Evolutionary conservation across 768 basidiomycete species (phyloP).

Genomic region (Boletus subcaerulescens): DNA sequence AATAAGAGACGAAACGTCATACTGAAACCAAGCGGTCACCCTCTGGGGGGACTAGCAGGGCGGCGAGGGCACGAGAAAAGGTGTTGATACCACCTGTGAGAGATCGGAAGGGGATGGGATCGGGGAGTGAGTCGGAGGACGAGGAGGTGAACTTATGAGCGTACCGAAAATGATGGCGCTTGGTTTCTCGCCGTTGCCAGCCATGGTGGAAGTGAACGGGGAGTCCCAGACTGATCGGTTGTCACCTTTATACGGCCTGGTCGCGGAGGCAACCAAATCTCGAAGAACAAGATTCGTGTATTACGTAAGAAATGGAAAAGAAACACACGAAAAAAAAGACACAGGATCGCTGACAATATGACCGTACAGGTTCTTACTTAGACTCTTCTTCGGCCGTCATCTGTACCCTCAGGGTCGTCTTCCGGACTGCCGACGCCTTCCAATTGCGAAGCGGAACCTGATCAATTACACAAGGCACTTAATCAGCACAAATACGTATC

Average conservation of each 20-base stretch:
- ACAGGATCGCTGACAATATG: neutral
- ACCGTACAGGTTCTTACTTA: neutral
- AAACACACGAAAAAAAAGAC: neutral
- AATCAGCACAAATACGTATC: constrained; percentile 12
- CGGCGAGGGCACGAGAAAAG: constrained; percentile 68
- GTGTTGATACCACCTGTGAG: constrained; percentile 75
- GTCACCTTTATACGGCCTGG: constrained; percentile 26
- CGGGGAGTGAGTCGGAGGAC: neutral
- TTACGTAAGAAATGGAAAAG: constrained; percentile 18
- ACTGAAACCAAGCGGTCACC: constrained; percentile 74
- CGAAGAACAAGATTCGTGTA: neutral
- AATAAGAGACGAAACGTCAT: constrained; percentile 28
- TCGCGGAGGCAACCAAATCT: constrained; percentile 26
- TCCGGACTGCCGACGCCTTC: neutral
- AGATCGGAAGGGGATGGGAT: constrained; percentile 3
- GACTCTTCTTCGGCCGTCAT: neutral
- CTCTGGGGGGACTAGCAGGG: constrained; percentile 61
- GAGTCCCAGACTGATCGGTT: constrained; percentile 18
- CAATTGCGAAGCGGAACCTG: neutral
- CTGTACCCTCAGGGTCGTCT: too few species aligned
- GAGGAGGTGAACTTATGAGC: constrained; percentile 22
- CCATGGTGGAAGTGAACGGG: constrained; percentile 30
- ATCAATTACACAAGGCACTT: constrained; percentile 1
- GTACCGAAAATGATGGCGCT: constrained; percentile 76
- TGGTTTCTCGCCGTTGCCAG: constrained; percentile 41